Evolutionary conservation across 2,329 filamentous ascomycete species (phyloP), one percentile per base, ranked within the genome.

Genomic region (Penicillium sp.): DNA sequence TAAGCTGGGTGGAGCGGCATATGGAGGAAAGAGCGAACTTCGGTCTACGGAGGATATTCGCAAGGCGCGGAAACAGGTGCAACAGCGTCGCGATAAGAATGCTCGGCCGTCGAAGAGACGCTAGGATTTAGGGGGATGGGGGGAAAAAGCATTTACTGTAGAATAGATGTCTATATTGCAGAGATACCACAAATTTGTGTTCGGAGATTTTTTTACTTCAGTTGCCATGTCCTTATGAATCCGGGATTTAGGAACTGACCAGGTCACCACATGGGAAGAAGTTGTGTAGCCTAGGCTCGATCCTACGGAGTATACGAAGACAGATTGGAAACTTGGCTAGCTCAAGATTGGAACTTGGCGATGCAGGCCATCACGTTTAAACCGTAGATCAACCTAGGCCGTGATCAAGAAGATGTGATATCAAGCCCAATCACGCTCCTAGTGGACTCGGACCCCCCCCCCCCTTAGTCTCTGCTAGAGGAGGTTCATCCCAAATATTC

Each of bases 41-140:
- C 91, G 88, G 80, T 89, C 84, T 56, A 85, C 86, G 55, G 87
- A 93, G 44, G 92, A 96, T 72, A 91, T 97, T 64, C 84, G 89
- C 68, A 96, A 92, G 81, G 85, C 87, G 60, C 84, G 94, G 70
- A 87, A 87, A 73, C 70, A 91, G 69, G 83, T 89, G 80, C 89
- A 96, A 79, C 84, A 83, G 77, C 85, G 84, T 72, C 86, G 80
- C 72, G 88, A 89, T 71, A 97, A 99, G 85, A 97, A 96, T 75
- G 92, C 90, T 9, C 81, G 93, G 68, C 92, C 92, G 8, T 71
- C 83, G 40, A 89, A 83, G 78, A 78, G 72, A 62, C 79, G 77
- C 58, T 62, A 25, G n/a, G 23, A 39, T 39, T 39, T 23, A 29
- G n/a, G 2, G n/a, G 11, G 16, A 38, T 27, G 3, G 34, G 34